Evolutionary conservation across 2,329 filamentous ascomycete genomes (phyloP).

Genomic region (Botrytis fragariae): DNA sequence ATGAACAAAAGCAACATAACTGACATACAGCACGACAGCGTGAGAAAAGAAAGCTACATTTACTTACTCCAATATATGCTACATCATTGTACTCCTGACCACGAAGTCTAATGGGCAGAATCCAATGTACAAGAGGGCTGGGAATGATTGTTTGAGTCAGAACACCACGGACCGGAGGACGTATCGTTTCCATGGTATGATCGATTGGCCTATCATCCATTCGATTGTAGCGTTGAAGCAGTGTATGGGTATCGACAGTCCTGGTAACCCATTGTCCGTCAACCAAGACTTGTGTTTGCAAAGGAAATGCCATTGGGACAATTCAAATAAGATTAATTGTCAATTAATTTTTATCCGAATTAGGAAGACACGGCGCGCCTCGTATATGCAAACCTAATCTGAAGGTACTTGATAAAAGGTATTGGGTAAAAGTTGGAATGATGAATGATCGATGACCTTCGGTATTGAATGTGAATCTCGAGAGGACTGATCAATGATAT

Average conservation of each 20-base stretch:
- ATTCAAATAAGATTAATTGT: neutral
- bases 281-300: constrained; percentile 34
- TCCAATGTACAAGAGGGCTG: constrained; percentile 72
- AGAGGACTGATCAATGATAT: neutral
- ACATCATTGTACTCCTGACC: constrained; percentile 72
- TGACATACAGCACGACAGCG: neutral
- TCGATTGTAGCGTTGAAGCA: constrained; percentile 41
- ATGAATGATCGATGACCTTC: neutral
- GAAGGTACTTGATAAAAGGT: neutral
- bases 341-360: constrained; percentile 1
- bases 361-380: constrained; percentile 6
- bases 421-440: neutral
- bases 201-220: constrained; percentile 38
- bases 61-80: constrained; percentile 74
- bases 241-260: constrained; percentile 43
- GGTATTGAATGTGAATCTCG: neutral
- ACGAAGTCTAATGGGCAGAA: constrained; percentile 77
- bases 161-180: constrained; percentile 62
- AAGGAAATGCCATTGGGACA: constrained; percentile 32
- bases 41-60: constrained; percentile 21
- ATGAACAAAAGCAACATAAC: neutral
- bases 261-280: constrained; percentile 40
- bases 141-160: constrained; percentile 75
- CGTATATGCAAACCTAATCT: constrained; percentile 4
- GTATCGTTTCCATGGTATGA: constrained; percentile 36